These are phyloP conservation scores for Macaranga tanarius DNA, from an alignment of 441 rosid species.

Conservation along the genomic window DNA sequence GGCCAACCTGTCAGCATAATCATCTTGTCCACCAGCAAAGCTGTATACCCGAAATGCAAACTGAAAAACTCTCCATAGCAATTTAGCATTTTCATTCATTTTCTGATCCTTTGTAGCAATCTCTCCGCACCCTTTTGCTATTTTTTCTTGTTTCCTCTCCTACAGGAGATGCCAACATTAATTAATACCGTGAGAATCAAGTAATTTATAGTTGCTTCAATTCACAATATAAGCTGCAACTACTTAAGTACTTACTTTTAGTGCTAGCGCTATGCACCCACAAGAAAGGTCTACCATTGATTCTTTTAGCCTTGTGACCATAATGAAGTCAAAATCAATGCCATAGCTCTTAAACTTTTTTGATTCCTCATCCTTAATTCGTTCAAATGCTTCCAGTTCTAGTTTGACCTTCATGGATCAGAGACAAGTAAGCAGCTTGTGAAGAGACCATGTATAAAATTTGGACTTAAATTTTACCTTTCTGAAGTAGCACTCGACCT, in stretches of 20 bases:
- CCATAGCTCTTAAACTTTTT: constrained; percentile 30
- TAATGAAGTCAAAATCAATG: constrained; percentile 37
- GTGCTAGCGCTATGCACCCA: constrained; percentile 42
- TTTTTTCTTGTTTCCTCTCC: constrained; percentile 48
- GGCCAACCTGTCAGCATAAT: constrained; percentile 53
- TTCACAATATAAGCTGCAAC: not conserved
- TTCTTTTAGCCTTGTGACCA: constrained; percentile 36
- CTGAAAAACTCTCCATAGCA: constrained; percentile 67
- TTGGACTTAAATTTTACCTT: constrained; percentile 31
- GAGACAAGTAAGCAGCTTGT: not conserved
- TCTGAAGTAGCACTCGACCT: constrained; percentile 37
- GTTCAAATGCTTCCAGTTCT: constrained; percentile 38
- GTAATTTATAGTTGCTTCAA: not conserved
- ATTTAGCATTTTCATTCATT: constrained; percentile 33
- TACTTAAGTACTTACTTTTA: constrained; percentile 25
- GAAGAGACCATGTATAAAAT: not conserved
- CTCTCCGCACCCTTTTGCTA: constrained; percentile 23
- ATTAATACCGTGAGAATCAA: not conserved
- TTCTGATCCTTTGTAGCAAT: constrained; percentile 21
- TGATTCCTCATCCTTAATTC: constrained; percentile 36
- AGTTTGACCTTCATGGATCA: constrained; percentile 28
- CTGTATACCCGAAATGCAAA: constrained; percentile 64
- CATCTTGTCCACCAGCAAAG: constrained; percentile 79
- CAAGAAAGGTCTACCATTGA: constrained; percentile 45
- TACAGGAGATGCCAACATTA: constrained; percentile 11